Evolutionary conservation across 2,329 filamentous ascomycete species (phyloP).

Genomic region (Amphichorda felina): DNA sequence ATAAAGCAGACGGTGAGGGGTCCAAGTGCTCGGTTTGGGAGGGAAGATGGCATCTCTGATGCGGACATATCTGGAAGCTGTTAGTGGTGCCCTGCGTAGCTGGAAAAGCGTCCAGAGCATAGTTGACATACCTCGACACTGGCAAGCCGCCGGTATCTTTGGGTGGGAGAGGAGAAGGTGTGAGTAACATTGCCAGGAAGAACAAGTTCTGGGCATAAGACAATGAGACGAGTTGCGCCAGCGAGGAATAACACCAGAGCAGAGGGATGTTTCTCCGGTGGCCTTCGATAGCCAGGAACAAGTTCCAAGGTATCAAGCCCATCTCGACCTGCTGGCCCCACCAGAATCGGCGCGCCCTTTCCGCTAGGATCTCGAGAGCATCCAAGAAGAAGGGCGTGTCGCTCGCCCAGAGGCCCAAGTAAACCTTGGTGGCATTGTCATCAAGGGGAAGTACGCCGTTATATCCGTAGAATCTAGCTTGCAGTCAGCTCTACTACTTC

Average conservation of each 20-base stretch:
- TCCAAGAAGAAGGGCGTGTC: conserved; percentile 39
- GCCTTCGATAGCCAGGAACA: conserved; percentile 48
- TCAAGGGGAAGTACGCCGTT: conserved; percentile 23
- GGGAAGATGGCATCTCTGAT: conserved; percentile 18
- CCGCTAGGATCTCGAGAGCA: conserved; percentile 40
- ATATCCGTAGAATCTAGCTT: conserved; percentile 11
- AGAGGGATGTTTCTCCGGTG: conserved; percentile 41
- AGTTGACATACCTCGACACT: conserved; percentile 12
- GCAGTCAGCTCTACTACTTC: background rate
- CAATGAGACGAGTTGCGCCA: conserved; percentile 48
- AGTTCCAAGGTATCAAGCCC: conserved; percentile 39
- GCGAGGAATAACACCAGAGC: conserved; percentile 41
- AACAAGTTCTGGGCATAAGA: conserved; percentile 54
- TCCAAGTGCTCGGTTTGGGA: conserved; percentile 31
- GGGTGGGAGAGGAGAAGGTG: conserved; percentile 32
- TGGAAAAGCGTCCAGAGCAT: background rate
- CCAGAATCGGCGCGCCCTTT: conserved; percentile 43
- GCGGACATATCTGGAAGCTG: conserved; percentile 10
- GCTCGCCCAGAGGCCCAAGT: conserved; percentile 38
- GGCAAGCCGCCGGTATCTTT: conserved; percentile 7
- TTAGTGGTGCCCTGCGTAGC: conserved; percentile 2
- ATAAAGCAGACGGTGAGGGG: conserved; percentile 23
- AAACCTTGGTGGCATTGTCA: conserved; percentile 15
- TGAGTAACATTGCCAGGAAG: conserved; percentile 45
- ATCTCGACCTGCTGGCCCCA: conserved; percentile 51